Evolutionary conservation across 805 yeast genomes (phyloP), one percentile per base, ranked within the genome.

Genomic region (Wickerhamomyces canadensis): DNA sequence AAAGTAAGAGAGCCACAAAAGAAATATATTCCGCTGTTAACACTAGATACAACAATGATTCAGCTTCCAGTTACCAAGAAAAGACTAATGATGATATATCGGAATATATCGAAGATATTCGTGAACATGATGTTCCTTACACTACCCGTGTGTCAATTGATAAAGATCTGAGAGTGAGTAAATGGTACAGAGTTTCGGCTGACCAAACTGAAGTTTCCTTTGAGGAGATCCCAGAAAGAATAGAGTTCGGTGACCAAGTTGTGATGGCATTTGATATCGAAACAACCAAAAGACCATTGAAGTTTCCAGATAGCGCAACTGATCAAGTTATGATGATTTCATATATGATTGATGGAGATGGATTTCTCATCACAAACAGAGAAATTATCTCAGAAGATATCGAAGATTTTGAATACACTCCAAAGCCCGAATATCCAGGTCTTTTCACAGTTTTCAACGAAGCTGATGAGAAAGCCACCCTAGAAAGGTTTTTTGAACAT

Each of bases 311-410:
- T 52, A 74, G 96, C 6, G 69, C 82, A 10, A 71, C 84, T 6
- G 99, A 93, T 62, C 94, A 86, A 60, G 75, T 93, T 28, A 93
- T 93, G 97, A 94, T 94, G 98, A 93, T 93, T 35, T 94, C 98
- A 3, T 93, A 93, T 58, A 94, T 94, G 98, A 89, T 93, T 43
- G 98, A 93, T 57, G 98, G 98, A 10, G 95, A 86, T 50, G 99
- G 99, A 27, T 93, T 67, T 55, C 65, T 93, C 27, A 94, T 93
- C 42, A 93, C 98, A 9, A 93, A 93, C 57, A 68, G 99, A 51
- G 96, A 89, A 49, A 87, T 93, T 50, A 89, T 93, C 27, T 80
- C 95, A 6, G 85, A 87, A 57, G 98, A 94, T 59, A 93, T 93
- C 40, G 95, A 84, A 35, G 98, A 93, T 62, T 93, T 93, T 51